These are phyloP conservation scores for Penicillium coffeae DNA, from an alignment of 495 filamentous ascomycete genomes.

Conservation along the genomic window DNA sequence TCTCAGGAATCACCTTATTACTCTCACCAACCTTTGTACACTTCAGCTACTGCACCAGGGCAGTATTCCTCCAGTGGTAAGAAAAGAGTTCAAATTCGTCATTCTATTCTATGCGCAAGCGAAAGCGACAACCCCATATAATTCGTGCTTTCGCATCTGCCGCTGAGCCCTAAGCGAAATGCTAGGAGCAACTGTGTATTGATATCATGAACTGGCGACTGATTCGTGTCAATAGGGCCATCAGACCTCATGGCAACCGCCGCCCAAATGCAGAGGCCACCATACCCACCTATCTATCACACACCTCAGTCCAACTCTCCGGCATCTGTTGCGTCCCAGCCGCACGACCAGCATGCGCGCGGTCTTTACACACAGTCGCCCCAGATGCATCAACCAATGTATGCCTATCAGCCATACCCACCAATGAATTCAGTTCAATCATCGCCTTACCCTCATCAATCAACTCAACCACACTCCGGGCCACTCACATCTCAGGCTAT, in stretches of 20 bases:
- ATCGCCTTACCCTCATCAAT: slow-evolving; percentile 70
- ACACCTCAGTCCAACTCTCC: slow-evolving; percentile 95
- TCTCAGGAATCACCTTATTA: slow-evolving; percentile 70
- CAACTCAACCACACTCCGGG: slow-evolving; percentile 61
- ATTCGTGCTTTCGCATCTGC: too few species aligned
- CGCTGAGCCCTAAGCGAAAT: too few species aligned
- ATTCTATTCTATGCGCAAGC: too few species aligned
- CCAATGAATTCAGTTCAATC: slow-evolving; percentile 67
- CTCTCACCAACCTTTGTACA: slow-evolving; percentile 67
- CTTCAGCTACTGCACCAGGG: slow-evolving; percentile 61
- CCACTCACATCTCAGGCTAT: slow-evolving; percentile 58
- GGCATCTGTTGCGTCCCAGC: slow-evolving; percentile 88
- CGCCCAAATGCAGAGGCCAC: slow-evolving; percentile 77
- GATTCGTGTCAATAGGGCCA: slow-evolving; percentile 52
- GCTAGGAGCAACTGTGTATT: too few species aligned
- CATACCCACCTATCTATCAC: slow-evolving; percentile 91
- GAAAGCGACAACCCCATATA: too few species aligned
- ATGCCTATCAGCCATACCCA: slow-evolving; percentile 71
- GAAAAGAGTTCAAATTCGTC: slow-evolving; percentile 14
- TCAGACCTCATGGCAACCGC: slow-evolving; percentile 88
- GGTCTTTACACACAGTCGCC: slow-evolving; percentile 78
- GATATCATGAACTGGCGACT: slow-evolving; percentile 5
- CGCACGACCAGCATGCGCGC: slow-evolving; percentile 80
- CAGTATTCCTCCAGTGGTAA: slow-evolving; percentile 79
- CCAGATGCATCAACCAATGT: slow-evolving; percentile 71